Evolutionary conservation across 2,329 filamentous ascomycete species (phyloP).

Genomic region (Talaromyces sp.): DNA sequence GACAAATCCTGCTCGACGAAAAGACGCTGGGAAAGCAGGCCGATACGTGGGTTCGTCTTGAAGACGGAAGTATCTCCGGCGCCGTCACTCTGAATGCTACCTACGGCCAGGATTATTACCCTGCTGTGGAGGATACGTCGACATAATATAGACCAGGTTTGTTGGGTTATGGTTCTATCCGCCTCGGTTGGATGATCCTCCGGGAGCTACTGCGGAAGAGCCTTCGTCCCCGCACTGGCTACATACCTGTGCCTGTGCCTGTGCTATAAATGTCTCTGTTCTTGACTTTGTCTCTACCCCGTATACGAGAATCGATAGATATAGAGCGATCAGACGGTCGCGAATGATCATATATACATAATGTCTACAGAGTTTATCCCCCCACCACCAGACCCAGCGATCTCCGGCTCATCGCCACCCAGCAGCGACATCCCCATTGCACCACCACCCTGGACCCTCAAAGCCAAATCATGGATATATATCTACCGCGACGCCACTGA

Average conservation of each 20-base stretch:
- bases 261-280: too few species aligned
- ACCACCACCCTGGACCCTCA: constrained; percentile 5
- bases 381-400: not conserved
- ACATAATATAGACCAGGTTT: not conserved
- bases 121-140: not conserved
- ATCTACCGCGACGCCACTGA: not conserved
- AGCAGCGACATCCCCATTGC: constrained; percentile 1
- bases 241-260: not conserved
- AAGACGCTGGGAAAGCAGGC: constrained; percentile 41
- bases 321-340: not conserved
- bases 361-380: not conserved
- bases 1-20: constrained; percentile 53
- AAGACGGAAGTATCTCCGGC: constrained; percentile 52
- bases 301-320: not conserved
- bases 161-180: not conserved
- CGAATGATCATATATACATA: not conserved
- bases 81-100: constrained; percentile 57
- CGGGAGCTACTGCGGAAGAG: too few species aligned
- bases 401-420: not conserved
- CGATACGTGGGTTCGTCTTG: constrained; percentile 60
- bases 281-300: not conserved
- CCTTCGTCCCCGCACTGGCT: not conserved
- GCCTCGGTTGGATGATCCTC: not conserved
- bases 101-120: constrained; percentile 56
- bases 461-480: not conserved